These are phyloP conservation scores for Nicotiana tomentosiformis DNA, from an alignment of 257 asterid species.

Conservation along the genomic window DNA sequence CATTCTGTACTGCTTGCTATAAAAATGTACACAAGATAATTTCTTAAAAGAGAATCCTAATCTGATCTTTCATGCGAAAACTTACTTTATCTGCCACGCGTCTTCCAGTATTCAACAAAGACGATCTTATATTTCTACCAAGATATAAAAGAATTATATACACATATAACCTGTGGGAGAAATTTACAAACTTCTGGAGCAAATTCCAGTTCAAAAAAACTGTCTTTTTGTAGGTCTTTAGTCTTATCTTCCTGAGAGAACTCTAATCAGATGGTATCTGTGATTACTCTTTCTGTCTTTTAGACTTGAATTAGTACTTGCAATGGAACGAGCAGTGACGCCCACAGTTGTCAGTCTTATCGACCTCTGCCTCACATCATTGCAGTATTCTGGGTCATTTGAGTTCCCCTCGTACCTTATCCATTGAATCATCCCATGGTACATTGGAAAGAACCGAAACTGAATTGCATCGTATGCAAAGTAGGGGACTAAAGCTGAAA, in stretches of 20 bases:
- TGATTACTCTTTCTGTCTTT: conserved; percentile 6
- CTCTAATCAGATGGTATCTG: conserved; percentile 13
- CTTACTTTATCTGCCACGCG: not conserved
- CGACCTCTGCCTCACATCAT: conserved; percentile 67
- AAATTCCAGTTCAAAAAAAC: not conserved
- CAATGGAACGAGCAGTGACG: conserved; percentile 82
- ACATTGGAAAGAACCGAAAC: conserved; percentile 45
- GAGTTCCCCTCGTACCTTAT: conserved; percentile 59
- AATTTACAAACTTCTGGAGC: not conserved
- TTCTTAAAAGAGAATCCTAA: too few species aligned
- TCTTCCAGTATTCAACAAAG: not conserved
- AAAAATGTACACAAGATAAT: not conserved
- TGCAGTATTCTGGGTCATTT: conserved; percentile 65
- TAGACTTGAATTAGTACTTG: conserved; percentile 46
- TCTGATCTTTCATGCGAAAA: not conserved
- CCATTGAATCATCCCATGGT: conserved; percentile 93
- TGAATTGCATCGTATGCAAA: conserved; percentile 36
- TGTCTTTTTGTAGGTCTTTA: not conserved
- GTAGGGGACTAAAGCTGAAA: conserved; percentile 52
- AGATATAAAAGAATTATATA: conserved; percentile 8
- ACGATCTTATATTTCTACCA: not conserved
- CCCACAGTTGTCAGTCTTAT: conserved; percentile 69
- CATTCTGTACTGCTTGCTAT: not conserved
- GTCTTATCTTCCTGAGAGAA: not conserved
- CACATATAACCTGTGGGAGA: not conserved